Base-by-base conservation (phyloP, 208 protist genomes). In the Wallacemonas rigidus region DNA sequence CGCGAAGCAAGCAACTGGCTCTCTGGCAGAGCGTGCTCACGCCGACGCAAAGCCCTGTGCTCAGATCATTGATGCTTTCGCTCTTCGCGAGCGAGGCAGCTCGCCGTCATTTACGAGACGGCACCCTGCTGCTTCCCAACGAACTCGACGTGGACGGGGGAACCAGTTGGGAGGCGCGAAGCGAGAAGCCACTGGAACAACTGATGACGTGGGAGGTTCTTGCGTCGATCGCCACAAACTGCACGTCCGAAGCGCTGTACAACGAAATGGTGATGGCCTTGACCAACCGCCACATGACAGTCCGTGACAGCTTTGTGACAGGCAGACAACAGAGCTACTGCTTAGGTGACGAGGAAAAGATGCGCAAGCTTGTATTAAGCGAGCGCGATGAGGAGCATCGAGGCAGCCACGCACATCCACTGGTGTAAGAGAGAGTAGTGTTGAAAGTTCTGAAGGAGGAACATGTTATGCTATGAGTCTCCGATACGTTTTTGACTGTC, bases 191-290 rank as follows among this genome's bases (percentile, higher is more conserved):
- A 51, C 38, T 70, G 43, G 60, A 65, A 45, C 60, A 65, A 40
- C 44, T 48, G 1, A 44, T 75, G 53, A 56, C 62, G 47, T 79
- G 82, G 74, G 89, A 94, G 63, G 72, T 89, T 26, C 72, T 81
- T 2, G 86, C 84, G 7, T 86, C 84, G 3, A 74, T 94, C 12
- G 86, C 86, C 9, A 79, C 86, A 11, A 91, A 91, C 53, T 90
- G 86, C 75, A 88, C 84, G 7, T 82, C 63, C 15, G 74, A 83
- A 6, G 45, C 69, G 4, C 76, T 67, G 65, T 80, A 75, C 68
- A 43, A 39, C 43, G 72, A 82, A 41, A 72, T 79, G 57, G 69
- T 86, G 67, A 45, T 65, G 35, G 72, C 71, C 36, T 61, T 86
- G 51, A 39, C 72, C 5, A 69, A 57, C 64, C 17, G 51, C 3